Conservation (phyloP, 768 basidiomycete genomes). For the Auriscalpium microsporum region DNA sequence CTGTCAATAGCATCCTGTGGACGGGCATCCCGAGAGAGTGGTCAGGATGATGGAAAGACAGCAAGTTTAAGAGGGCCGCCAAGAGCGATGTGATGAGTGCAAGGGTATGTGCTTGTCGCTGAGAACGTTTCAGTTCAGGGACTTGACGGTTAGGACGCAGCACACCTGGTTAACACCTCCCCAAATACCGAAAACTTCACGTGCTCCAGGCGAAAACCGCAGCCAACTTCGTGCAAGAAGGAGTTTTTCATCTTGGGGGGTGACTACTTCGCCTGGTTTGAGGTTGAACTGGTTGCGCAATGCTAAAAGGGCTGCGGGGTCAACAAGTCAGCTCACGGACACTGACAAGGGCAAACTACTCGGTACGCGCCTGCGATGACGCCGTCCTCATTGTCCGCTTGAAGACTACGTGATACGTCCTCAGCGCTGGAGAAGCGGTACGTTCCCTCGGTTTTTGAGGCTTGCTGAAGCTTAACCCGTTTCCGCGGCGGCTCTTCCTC, state of each 20-base stretch:
- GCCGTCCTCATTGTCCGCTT: constrained; percentile 14
- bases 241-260: constrained; percentile 53
- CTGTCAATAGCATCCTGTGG: constrained; percentile 49
- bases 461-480: constrained; percentile 16
- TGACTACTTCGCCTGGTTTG: constrained; percentile 35
- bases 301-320: constrained; percentile 33
- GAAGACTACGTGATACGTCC: constrained; percentile 9
- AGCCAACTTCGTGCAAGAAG: constrained; percentile 56
- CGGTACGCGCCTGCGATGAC: constrained; percentile 13
- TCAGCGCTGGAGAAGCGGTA: constrained; percentile 2
- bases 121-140: constrained; percentile 1
- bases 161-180: constrained; percentile 44
- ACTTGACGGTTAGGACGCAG: constrained; percentile 1
- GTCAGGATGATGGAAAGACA: constrained; percentile 61
- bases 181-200: constrained; percentile 59
- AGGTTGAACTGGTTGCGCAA: constrained; percentile 59
- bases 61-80: constrained; percentile 49
- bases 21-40: constrained; percentile 57
- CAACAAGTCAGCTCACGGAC: background rate
- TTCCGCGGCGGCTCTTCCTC: constrained; percentile 15
- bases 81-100: constrained; percentile 43
- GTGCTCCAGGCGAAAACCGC: constrained; percentile 43
- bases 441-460: background rate
- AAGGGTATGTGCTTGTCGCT: constrained; percentile 38
- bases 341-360: background rate